phyloP scores from a whole-genome alignment of 176 grass and related monocot genomes.

The Tillandsia leiboldiana region DNA sequence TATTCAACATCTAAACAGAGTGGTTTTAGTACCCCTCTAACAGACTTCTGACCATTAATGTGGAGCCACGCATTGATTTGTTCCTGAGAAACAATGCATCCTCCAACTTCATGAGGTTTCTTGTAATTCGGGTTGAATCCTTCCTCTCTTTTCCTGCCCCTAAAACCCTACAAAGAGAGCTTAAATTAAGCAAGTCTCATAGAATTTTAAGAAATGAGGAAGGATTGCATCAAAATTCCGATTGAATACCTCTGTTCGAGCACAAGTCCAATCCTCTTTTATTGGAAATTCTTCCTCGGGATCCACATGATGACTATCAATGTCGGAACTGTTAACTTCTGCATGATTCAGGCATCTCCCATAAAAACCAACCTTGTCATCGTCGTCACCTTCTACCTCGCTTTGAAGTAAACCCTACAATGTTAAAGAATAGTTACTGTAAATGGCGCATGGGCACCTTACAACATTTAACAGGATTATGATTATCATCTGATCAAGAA shows the following conservation, averaged over 20 bases:
- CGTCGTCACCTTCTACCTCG: slow-evolving; percentile 67
- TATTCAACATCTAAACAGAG: slow-evolving; percentile 33
- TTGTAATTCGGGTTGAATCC: slow-evolving; percentile 24
- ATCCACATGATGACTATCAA: slow-evolving; percentile 23
- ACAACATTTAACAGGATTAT: background rate
- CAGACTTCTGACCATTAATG: slow-evolving; percentile 71
- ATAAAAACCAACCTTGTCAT: slow-evolving; percentile 83
- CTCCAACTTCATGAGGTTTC: slow-evolving; percentile 25
- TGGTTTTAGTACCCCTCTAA: slow-evolving; percentile 26
- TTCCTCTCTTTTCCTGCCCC: slow-evolving; percentile 51
- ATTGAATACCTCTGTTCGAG: slow-evolving; percentile 58
- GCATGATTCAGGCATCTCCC: slow-evolving; percentile 73
- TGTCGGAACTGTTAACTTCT: slow-evolving; percentile 19
- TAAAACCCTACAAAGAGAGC: slow-evolving; percentile 47
- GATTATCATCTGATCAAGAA: background rate
- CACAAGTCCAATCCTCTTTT: slow-evolving; percentile 53
- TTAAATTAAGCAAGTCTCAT: slow-evolving; percentile 3
- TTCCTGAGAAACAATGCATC: slow-evolving; percentile 72
- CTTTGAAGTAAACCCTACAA: slow-evolving; percentile 83
- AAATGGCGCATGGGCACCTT: background rate
- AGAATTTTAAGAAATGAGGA: slow-evolving; percentile 13
- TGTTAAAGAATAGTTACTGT: background rate
- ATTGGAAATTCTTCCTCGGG: slow-evolving; percentile 32
- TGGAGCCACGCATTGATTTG: slow-evolving; percentile 88
- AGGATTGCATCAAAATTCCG: slow-evolving; percentile 6